These are phyloP conservation scores for Arthromyces matolae DNA, from an alignment of 768 basidiomycete genomes.

Conservation along the genomic window DNA sequence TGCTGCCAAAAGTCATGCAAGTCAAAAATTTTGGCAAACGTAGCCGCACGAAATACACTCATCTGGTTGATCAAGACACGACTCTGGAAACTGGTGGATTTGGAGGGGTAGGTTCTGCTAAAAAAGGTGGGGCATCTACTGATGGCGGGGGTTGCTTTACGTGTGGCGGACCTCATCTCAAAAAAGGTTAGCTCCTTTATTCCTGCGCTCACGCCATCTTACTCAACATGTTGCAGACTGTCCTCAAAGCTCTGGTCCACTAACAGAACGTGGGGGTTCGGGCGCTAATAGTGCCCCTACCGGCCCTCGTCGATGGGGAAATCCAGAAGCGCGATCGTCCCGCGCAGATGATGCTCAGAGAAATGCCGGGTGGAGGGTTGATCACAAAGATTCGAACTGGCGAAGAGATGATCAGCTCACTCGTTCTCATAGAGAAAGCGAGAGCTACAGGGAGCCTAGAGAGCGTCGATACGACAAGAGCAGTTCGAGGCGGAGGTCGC, in stretches of 20 bases:
- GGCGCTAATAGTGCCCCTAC: constrained; percentile 32
- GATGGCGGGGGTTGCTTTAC: constrained; percentile 79
- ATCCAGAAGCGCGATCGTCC: constrained; percentile 33
- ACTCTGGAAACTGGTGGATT: constrained; percentile 61
- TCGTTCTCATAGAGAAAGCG: constrained; percentile 3
- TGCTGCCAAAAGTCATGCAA: constrained; percentile 95
- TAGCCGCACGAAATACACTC: constrained; percentile 93
- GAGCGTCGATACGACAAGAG: constrained; percentile 26
- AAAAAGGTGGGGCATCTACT: constrained; percentile 50
- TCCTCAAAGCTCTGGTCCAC: constrained; percentile 45
- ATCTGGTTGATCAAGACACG: constrained; percentile 93
- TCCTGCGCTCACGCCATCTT: not conserved
- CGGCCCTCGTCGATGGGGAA: constrained; percentile 31
- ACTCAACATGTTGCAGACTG: constrained; percentile 34
- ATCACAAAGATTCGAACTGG: constrained; percentile 19
- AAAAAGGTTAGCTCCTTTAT: constrained; percentile 58
- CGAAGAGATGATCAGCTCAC: constrained; percentile 19
- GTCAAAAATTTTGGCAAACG: constrained; percentile 93
- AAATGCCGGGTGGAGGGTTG: constrained; percentile 24
- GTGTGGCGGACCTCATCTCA: constrained; percentile 92
- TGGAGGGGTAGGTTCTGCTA: constrained; percentile 53
- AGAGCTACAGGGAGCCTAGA: constrained; percentile 13
- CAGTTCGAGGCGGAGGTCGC: constrained; percentile 24
- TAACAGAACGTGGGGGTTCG: constrained; percentile 27
- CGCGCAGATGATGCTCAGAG: constrained; percentile 23